These are phyloP conservation scores for Clarireedia homoeocarpa DNA, from an alignment of 2,329 filamentous ascomycete genomes.

Conservation along the genomic window DNA sequence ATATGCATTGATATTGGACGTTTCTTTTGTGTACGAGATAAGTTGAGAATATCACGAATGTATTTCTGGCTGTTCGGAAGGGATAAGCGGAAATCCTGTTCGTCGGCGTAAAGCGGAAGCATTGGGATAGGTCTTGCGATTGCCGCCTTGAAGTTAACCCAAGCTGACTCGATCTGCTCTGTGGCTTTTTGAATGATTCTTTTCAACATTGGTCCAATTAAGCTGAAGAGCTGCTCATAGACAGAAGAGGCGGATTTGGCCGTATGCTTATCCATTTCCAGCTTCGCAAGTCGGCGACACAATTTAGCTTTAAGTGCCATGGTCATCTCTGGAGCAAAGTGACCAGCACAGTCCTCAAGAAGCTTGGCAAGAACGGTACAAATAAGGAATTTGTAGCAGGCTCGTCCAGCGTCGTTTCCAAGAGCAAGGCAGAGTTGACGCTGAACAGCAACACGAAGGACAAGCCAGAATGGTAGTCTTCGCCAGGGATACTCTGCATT, in stretches of 20 bases:
- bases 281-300: constrained; percentile 48
- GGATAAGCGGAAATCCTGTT: constrained; percentile 30
- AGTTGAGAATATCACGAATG: too few relatives aligned
- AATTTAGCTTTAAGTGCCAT: constrained; percentile 43
- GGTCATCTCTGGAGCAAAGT: constrained; percentile 31
- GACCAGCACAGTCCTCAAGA: constrained; percentile 33
- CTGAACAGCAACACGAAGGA: constrained; percentile 50
- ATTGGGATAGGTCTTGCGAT: constrained; percentile 33
- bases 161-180: constrained; percentile 29
- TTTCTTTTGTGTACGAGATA: not conserved
- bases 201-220: constrained; percentile 26
- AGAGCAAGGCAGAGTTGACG: constrained; percentile 39
- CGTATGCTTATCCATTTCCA: constrained; percentile 37
- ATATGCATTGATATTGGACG: too few relatives aligned
- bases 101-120: constrained; percentile 34
- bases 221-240: constrained; percentile 28
- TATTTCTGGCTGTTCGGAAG: constrained; percentile 34
- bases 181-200: constrained; percentile 27
- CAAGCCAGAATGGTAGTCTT: constrained; percentile 52
- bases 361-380: constrained; percentile 39
- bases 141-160: constrained; percentile 34
- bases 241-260: constrained; percentile 16
- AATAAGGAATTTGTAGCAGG: constrained; percentile 52
- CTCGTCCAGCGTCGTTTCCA: constrained; percentile 35
- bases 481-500: constrained; percentile 49